Percentiles rank a stretch among this genome's conserved stretches.
phyloP scores from a whole-genome alignment of 805 yeast genomes.

The Candida oleophila region DNA sequence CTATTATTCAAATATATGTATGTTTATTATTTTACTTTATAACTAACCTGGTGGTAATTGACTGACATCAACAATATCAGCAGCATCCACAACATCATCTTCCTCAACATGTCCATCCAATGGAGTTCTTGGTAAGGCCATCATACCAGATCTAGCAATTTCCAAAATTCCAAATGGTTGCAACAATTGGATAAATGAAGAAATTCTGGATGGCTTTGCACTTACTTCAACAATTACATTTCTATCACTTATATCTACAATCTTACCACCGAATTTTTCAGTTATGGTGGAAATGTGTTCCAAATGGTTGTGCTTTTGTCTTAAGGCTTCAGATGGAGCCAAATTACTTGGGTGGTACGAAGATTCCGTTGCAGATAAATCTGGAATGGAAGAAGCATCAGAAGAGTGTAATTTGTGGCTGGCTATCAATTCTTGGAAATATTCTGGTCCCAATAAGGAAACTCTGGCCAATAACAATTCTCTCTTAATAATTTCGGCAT shows the following conservation, averaged over 20 bases:
- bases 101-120: slow-evolving; percentile 51
- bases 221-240: slow-evolving; percentile 91
- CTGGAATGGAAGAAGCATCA: slow-evolving; percentile 41
- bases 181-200: slow-evolving; percentile 81
- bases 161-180: slow-evolving; percentile 97
- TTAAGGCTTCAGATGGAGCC: slow-evolving; percentile 86
- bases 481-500: slow-evolving; percentile 85
- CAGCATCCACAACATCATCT: slow-evolving; percentile 52
- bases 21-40: neutral
- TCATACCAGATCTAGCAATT: slow-evolving; percentile 96
- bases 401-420: slow-evolving; percentile 62
- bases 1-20: too few species aligned
- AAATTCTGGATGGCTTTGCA: slow-evolving; percentile 89
- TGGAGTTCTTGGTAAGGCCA: slow-evolving; percentile 97
- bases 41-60: slow-evolving; percentile 97
- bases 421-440: slow-evolving; percentile 89
- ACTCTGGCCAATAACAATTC: slow-evolving; percentile 90
- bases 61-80: slow-evolving; percentile 78
- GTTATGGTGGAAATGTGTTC: slow-evolving; percentile 79
- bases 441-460: slow-evolving; percentile 95
- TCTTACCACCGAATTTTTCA: slow-evolving; percentile 86
- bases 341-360: slow-evolving; percentile 85
- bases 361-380: slow-evolving; percentile 43
- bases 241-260: slow-evolving; percentile 89
- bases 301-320: slow-evolving; percentile 90